Base-by-base conservation (phyloP, 805 yeast genomes). In the Hanseniaspora thailandica region DNA sequence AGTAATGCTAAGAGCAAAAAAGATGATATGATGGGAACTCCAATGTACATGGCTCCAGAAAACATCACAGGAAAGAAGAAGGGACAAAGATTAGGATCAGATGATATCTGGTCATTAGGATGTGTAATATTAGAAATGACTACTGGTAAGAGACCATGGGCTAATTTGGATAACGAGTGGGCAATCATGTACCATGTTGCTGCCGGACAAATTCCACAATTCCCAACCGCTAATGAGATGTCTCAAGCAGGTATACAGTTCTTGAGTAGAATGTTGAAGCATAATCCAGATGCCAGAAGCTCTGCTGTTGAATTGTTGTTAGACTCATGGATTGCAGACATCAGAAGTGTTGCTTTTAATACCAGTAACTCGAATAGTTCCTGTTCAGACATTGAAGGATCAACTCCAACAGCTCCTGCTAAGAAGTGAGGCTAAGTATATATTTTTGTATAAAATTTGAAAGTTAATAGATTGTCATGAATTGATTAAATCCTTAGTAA, bases 31-130 rank as follows among this genome's bases (percentile, higher is more conserved):
- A 65, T 95, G 2, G 98, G 98, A 38, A 93, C 98, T 0, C 97
- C 97, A 15, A 93, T 90, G 97, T 93, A 93, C 69, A 90, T 93
- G 97, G 87, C 97, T 0, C 98, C 98, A 0, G 98, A 93, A 62
- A 85, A 86, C 0, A 86, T 93, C 55, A 86, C 93, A 1, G 97
- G 97, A 2, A 69, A 78, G 28, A 74, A 76, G 12, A 59, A 57
- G 40, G 66, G 66, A 38, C 66, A 69, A 2, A 64, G 63, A 36
- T 66, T 70, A 49, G 74, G 73, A 33, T 67, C 75, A 5, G 69
- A 68, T 45, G 98, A 93, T 69, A 85, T 93, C 33, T 93, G 98
- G 98, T 87, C 98, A 0, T 71, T 90, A 40, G 98, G 98, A 3
- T 93, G 98, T 67, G 90, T 96, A 67, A 84, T 93, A 2, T 66